These are phyloP conservation scores for Citeromyces nyonsensis DNA, from an alignment of 805 yeast genomes.

Conservation along the genomic window DNA sequence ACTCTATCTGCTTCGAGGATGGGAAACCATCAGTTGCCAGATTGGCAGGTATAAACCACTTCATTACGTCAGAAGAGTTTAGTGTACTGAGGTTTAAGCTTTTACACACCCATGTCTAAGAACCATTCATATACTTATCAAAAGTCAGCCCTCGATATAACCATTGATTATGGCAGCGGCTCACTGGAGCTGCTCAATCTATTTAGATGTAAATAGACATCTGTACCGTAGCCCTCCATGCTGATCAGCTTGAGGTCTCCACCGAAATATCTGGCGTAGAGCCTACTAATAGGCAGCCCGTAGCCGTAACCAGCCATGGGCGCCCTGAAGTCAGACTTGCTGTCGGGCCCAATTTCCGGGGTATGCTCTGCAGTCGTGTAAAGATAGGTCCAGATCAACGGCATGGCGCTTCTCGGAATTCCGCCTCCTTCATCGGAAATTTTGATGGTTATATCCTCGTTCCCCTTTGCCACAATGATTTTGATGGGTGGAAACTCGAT, in stretches of 20 bases:
- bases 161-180: constrained; percentile 30
- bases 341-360: constrained; percentile 46
- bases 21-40: too few species aligned
- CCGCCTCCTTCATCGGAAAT: constrained; percentile 93
- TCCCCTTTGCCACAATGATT: constrained; percentile 77
- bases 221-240: constrained; percentile 93
- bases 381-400: constrained; percentile 81
- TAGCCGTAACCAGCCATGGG: constrained; percentile 95
- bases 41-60: too few species aligned
- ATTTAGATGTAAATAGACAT: constrained; percentile 77
- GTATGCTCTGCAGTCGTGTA: constrained; percentile 75
- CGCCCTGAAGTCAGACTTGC: constrained; percentile 55
- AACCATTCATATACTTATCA: too few species aligned
- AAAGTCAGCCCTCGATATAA: too few species aligned
- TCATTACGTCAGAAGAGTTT: too few species aligned
- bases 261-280: constrained; percentile 82
- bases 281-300: constrained; percentile 74
- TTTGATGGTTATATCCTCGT: constrained; percentile 82
- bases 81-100: too few species aligned
- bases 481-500: constrained; percentile 72
- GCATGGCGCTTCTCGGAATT: constrained; percentile 70
- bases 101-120: too few species aligned
- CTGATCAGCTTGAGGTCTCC: constrained; percentile 78
- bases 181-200: constrained; percentile 61
- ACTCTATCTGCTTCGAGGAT: too few species aligned